phyloP scores from a whole-genome alignment of 2,329 filamentous ascomycete species.

The Mycogone perniciosa region DNA sequence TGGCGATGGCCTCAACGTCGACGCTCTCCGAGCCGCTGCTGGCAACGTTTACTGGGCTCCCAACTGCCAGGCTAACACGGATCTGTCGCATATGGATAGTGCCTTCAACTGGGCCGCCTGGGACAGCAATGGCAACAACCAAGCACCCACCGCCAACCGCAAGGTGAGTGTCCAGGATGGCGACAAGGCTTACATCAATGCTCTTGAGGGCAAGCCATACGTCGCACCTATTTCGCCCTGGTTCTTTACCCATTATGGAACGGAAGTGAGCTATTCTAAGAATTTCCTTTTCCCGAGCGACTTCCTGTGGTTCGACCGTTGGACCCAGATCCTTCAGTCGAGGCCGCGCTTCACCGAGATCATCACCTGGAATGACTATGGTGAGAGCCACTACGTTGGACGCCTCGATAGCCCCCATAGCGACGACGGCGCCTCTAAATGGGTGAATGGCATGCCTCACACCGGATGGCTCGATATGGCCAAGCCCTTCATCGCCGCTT shows the following conservation, averaged over 20 bases:
- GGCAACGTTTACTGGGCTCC: conserved; percentile 43
- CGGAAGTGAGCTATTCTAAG: conserved; percentile 23
- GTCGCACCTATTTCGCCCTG: conserved; percentile 37
- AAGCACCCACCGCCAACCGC: conserved; percentile 37
- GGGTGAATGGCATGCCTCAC: conserved; percentile 43
- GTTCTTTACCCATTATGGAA: conserved; percentile 46
- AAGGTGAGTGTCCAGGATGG: conserved; percentile 37
- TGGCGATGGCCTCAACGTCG: conserved; percentile 39
- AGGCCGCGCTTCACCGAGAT: conserved; percentile 42
- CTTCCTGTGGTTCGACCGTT: conserved; percentile 52
- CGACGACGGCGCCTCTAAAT: conserved; percentile 42
- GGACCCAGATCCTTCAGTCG: conserved; percentile 41
- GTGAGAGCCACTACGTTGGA: conserved; percentile 49
- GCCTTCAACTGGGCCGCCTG: conserved; percentile 42
- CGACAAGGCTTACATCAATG: conserved; percentile 28
- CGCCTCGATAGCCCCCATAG: conserved; percentile 39
- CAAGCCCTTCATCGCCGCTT: conserved; percentile 44
- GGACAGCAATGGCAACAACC: conserved; percentile 40
- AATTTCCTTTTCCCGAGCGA: conserved; percentile 55
- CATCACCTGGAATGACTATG: conserved; percentile 44
- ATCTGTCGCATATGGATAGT: conserved; percentile 36
- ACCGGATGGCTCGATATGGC: conserved; percentile 45
- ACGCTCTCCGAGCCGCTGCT: conserved; percentile 34
- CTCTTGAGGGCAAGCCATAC: conserved; percentile 38
- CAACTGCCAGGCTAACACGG: conserved; percentile 38